A percentile compares a stretch with the other conserved stretches of the same genome.
phyloP scores from a whole-genome alignment of 805 yeast genomes.

The Spathaspora boniae region DNA sequence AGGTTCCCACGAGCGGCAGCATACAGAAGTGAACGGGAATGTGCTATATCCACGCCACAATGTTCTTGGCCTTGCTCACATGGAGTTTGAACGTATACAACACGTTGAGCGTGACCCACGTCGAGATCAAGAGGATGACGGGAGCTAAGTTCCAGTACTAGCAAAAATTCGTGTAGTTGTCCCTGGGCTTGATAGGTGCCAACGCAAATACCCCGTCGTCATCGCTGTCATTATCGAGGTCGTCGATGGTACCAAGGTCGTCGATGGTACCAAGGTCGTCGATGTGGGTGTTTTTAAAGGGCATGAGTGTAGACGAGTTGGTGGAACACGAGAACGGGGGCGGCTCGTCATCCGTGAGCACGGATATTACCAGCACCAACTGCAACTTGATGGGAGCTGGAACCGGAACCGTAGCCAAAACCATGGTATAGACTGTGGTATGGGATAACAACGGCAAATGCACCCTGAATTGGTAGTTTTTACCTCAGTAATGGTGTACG shows the following conservation, averaged over 20 bases:
- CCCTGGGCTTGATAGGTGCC: conserved; percentile 3
- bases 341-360: no score
- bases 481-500: no score
- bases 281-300: no score
- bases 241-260: not conserved
- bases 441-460: no score
- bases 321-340: no score
- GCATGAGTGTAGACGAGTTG: no score
- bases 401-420: no score
- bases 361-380: no score
- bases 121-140: conserved; percentile 36
- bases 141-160: conserved; percentile 27
- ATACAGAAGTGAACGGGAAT: conserved; percentile 58
- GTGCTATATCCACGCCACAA: conserved; percentile 59
- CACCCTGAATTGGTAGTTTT: no score
- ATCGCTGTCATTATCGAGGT: not conserved
- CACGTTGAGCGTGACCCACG: conserved; percentile 51
- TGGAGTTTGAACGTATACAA: conserved; percentile 41
- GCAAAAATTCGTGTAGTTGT: no score
- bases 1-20: conserved; percentile 60
- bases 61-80: conserved; percentile 44
- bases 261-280: not conserved
- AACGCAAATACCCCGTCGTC: conserved; percentile 1
- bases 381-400: no score
- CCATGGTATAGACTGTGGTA: no score